Base-by-base conservation (phyloP, 768 basidiomycete species). In the Tulasnella sp. region DNA sequence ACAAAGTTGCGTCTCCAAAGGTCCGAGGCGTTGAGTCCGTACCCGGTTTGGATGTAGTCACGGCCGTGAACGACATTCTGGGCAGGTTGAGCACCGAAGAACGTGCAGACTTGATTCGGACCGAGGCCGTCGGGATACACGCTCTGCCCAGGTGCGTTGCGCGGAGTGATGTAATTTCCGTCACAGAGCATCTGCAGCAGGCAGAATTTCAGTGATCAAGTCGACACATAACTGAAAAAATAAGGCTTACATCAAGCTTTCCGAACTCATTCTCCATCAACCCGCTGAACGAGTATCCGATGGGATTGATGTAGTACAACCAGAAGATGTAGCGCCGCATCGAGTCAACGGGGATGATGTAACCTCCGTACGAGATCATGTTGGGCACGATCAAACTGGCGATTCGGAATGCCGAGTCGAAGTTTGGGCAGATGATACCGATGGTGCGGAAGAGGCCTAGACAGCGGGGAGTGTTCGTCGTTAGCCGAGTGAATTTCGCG, bases 291-390 rank as follows among this genome's bases (percentile, higher is more conserved):
- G 87, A 88, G 80, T 91, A 94, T 1, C 86, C 80, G 67, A 94
- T 80, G 0, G 94, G 94, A 76, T 95, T 89, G 73, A 93, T 77
- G 79, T 94, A 94, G 81, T 85, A 91, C 36, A 93, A 88, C 92
- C 92, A 94, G 82, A 91, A 92, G 9, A 94, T 78, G 90, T 90
- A 93, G 52, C 88, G 82, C 78, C 91, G 90, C 89, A 91, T 90
- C 74, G 84, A 82, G 75, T 83, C 82, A 7, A 86, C 84, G 0
- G 89, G 89, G 73, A 91, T 86, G 67, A 88, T 84, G 77, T 90
- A 90, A 4, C 90, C 90, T 22, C 85, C 82, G 77, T 90, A 94
- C 75, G 87, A 82, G 69, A 92, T 81, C 77, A 94, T 86, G 78
- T 89, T 89, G 3, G 91, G 89, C 34, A 75, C 63, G 70, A 72